phyloP scores from a whole-genome alignment of 805 yeast species.

The Clavispora vitiphila region DNA sequence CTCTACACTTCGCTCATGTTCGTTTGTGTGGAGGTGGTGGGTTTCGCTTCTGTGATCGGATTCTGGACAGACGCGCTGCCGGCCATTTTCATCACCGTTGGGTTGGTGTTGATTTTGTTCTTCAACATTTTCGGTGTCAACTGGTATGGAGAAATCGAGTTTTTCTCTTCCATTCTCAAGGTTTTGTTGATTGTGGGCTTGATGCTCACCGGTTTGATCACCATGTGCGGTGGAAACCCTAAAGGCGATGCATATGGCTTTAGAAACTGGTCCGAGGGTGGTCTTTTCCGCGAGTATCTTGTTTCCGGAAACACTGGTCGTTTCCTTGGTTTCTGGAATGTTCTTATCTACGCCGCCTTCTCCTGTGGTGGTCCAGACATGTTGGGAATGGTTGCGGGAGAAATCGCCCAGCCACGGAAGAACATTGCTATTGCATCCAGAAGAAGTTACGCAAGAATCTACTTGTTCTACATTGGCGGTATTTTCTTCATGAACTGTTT shows the following conservation, averaged over 20 bases:
- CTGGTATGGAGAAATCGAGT: constrained; percentile 19
- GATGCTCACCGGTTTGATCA: constrained; percentile 30
- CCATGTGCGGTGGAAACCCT: constrained; percentile 38
- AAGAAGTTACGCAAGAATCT: constrained; percentile 31
- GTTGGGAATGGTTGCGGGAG: constrained; percentile 32
- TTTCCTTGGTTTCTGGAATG: constrained; percentile 61
- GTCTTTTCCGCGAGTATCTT: constrained; percentile 24
- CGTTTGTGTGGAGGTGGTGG: constrained; percentile 29
- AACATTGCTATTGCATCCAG: constrained; percentile 30
- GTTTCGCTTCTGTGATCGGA: constrained; percentile 24
- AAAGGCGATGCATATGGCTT: constrained; percentile 30
- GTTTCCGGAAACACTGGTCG: constrained; percentile 51
- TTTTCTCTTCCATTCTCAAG: constrained; percentile 18
- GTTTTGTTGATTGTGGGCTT: constrained; percentile 30
- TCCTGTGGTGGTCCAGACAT: constrained; percentile 52
- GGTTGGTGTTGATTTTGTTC: constrained; percentile 21
- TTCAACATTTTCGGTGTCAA: constrained; percentile 25
- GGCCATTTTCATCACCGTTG: constrained; percentile 28
- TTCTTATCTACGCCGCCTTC: constrained; percentile 59
- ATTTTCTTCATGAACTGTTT: constrained; percentile 32
- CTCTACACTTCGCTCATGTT: constrained; percentile 32
- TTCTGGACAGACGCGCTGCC: constrained; percentile 31
- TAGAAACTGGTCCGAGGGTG: constrained; percentile 31
- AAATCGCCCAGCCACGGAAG: constrained; percentile 40
- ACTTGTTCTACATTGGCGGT: constrained; percentile 34